Evolutionary conservation across 768 basidiomycete species (phyloP), one percentile per base, ranked within the genome.

Genomic region (Phlebiopsis gigantea): DNA sequence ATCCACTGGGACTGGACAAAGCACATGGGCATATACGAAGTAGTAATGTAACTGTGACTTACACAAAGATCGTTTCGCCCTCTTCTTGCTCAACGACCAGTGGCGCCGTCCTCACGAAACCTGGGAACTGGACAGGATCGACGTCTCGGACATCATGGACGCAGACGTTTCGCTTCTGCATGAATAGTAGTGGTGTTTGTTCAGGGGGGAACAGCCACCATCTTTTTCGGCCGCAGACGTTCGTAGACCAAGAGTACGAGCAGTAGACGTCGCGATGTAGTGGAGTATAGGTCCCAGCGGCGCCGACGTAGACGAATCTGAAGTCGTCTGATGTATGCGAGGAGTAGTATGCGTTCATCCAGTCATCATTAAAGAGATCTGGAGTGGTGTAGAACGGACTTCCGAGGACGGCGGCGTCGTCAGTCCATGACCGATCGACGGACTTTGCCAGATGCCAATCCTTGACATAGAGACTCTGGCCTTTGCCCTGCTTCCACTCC

Each of bases 191-290:
- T 22, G 39, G 39, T 9, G 66, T 67, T 49, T 68, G 63, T 15
- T 59, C 62, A 2, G 68, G 68, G 2, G 65, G 60, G 31, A 64
- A 69, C 48, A 69, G 63, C 64, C 66, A 67, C 68, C 68, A 69
- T 14, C 66, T 59, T 55, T 69, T 69, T 26, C 66, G 57, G 2
- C 66, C 68, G 49, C 47, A 55, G 26, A 69, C 53, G 51, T 69
- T 69, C 31, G 66, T 69, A 17, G 68, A 67, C 68, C 68, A 69
- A 25, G 66, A 67, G 57, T 67, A 69, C 30, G 66, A 67, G 21
- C 64, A 60, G 56, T 69, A 69, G 15, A 69, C 68, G 45, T 69
- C 68, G 14, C 66, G 63, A 34, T 69, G 68, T 4, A 67, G 58
- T 22, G 68, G 66, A 15, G 68, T 69, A 57, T 65, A 66, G 21